Evolutionary conservation across 768 basidiomycete genomes (phyloP), one percentile per base, ranked within the genome.

Genomic region (Tremella mesenterica): DNA sequence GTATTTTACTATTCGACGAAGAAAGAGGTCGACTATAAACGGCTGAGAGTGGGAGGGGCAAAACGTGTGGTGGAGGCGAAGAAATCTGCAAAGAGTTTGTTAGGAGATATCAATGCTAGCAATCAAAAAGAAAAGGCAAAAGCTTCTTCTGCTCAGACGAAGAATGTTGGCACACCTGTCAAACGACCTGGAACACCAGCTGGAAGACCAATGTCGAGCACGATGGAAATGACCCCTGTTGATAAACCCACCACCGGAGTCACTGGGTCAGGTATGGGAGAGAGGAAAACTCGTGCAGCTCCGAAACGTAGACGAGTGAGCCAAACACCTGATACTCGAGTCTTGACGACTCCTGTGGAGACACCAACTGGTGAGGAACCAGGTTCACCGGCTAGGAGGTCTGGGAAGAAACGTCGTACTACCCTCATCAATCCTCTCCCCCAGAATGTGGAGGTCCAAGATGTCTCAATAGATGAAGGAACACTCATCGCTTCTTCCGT

Each of bases 1-100:
- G 81, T 85, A 45, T 93, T 83, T 74, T 97, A 96, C 74, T 97
- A 97, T 72, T 77, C 93, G 47, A 87, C 91, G 76, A 97, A 96
- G 79, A 89, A 90, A 75, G 80, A 79, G 62, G 87, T 61, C 20
- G 60, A 69, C 31, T 69, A 69, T 44, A 69, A 69, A 39, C 48
- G 51, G 2, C 56, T 61, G 53, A 50, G 61, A 29, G 29, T 60
- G 1, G 64, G 64, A 7, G 60, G 52, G 6, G 48, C 51, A 4
- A 61, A 59, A 55, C 58, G 56, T 36, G 48, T 52, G 7, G 38
- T 63, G 2, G 62, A 59, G 4, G 64, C 61, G 10, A 69, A 69
- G 46, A 52, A 51, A 28, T 49, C 64, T 27, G 64, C 64, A 27
- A 41, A 41, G 38, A 41, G 38, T 14, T 46, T 69, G 20, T 33